Base-by-base conservation (phyloP, 441 rosid species). In the Codiaeum variegatum region DNA sequence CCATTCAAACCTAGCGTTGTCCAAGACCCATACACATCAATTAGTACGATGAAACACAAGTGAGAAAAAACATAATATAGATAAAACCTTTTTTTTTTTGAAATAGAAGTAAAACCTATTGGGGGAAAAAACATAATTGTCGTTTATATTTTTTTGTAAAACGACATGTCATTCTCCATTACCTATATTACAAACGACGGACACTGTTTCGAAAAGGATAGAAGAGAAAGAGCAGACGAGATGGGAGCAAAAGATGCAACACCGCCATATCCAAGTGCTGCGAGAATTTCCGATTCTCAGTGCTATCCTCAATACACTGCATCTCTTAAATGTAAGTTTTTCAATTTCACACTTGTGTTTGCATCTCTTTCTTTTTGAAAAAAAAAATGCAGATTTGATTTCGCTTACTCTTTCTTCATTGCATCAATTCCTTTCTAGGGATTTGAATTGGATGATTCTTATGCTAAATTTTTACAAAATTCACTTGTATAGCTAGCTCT, bases 241-340 rank as follows among this genome's bases (percentile, higher is more conserved):
- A 88, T 87, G 95, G 88, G 85, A 64, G 82, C 93, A 40, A 69
- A 72, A 67, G 81, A 80, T 64, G 64, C 78, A 9, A 26, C 82
- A 60, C 83, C 88, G 82, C 79, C 92, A 26, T 85, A 87, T 75
- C 87, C 93, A 56, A 87, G 93, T 75, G 92, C 97, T 15, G 91
- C 91, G 10, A 87, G 97, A 79, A 83, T 94, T 64, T 71, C 97
- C 49, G 98, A 94, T 82, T 94, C 97, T 52, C 87, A 75, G 26
- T 92, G 98, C 76, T 94, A 76, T 78, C 84, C 84, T 62, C 91
- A 94, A 62, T 91, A 94, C 78, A 75, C 96, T 15, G 94, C 96
- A 66, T 91, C 97, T 70, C 97, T 94, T 78, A 92, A 88, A 83
- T 92, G 98, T 90, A 83, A 79, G 70, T 71, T 52, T 52, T 12